Evolutionary conservation across 495 filamentous ascomycete genomes (phyloP), one percentile per base, ranked within the genome.

Genomic region (Lasiosphaeriaceae sp.): DNA sequence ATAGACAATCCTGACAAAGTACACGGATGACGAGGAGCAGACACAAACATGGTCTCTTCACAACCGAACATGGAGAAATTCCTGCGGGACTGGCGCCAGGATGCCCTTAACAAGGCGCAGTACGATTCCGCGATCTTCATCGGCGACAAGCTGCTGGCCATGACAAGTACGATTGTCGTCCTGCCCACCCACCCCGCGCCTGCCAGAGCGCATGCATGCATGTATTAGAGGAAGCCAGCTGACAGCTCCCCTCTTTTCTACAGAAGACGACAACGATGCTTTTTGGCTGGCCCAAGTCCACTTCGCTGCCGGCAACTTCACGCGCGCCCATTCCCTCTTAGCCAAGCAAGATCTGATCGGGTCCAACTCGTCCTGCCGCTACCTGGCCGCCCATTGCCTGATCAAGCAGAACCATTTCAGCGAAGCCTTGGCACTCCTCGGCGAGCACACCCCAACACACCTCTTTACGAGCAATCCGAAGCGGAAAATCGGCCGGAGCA

Each of bases 51-150:
- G 59, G 54, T 43, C 16, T 66, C 65, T 11, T 60, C 63, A 22
- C 60, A 66, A 47, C 57, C 62, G 2, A 68, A 55, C 43, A 97
- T 97, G 94, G 90, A 97, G 80, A 83, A 84, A 53, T 96, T 91
- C 63, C 82, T 99, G 50, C 86, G 90, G 57, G 86, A 86, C 61
- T 99, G 94, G 94, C 81, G 91, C 57, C 88, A 96, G 73, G 90
- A 97, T 77, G 90, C 92, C 56, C 72, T 93, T 58, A 90, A 93
- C 70, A 96, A 94, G 68, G 87, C 94, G 54, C 92, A 99, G 66
- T 90, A 96, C 71, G 93, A 97, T 47, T 85, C 94, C 11, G 95
- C 95, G 50, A 91, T 97, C 66, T 97, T 92, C 66, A 90, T 97
- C 62, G 93, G 90, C 21, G 94, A 99, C 78, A 97, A 99, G 79